Base-by-base conservation (phyloP, 257 asterid genomes). In the Echites panduratus region DNA sequence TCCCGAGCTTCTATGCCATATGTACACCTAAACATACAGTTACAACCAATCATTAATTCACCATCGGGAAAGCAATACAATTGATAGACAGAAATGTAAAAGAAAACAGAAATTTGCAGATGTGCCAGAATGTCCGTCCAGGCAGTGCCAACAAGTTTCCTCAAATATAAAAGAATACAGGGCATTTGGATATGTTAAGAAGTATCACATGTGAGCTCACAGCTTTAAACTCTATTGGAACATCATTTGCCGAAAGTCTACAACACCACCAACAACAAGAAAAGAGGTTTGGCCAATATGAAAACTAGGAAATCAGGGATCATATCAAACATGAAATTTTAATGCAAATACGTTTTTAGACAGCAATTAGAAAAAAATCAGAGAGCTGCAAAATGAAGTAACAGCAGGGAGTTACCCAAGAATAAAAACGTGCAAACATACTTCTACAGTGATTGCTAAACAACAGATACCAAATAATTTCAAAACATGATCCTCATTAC, bases 1-100 rank as follows among this genome's bases (percentile, higher is more conserved):
- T n/a, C 90, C 89, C 0, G 96, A 89, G 38, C 70, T 68, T 81
- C 84, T 84, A 75, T 87, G 94, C 98, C 98, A 92, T 80, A 90
- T 84, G 64, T 86, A 90, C 81, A 92, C 95, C 98, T 92, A 75
- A 66, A 66, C 68, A 66, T 19, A 50, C 48, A 44, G 54, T 49
- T 68, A 3, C 7, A 41, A 41, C 49, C 35, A 38, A 47, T 3
- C 41, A 58, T 68, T 68, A 78, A 64, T 50, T 59, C 65, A 66
- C 40, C 22, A 12, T 35, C n/a, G 2, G 6, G 38, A 62, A 62
- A 14, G 45, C 11, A 62, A 32, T 27, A 62, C 24, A 62, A 62
- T 2, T 3, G 24, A 32, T 6, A 4, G 48, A 63, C 5, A 5
- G 16, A 38, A 35, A 63, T 63, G 48, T 27, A 19, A 20, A 26